phyloP scores from a whole-genome alignment of 805 yeast species.

The Debaryomyces prosopidis region DNA sequence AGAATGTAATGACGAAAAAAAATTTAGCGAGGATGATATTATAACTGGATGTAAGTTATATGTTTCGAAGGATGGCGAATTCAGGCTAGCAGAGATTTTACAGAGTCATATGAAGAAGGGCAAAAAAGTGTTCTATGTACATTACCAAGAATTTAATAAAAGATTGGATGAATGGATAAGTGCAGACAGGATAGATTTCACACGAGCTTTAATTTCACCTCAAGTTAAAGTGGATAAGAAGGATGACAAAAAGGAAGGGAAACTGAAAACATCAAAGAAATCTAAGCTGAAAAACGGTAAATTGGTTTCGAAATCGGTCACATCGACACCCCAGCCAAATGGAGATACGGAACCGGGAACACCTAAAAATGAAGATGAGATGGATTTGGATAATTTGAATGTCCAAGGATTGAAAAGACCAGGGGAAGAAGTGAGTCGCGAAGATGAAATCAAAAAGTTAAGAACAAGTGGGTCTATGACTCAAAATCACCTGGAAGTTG shows the following conservation, averaged over 20 bases:
- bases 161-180: constrained; percentile 95
- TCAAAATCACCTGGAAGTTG: constrained; percentile 80
- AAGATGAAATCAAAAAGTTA: constrained; percentile 88
- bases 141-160: constrained; percentile 90
- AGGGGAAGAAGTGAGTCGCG: constrained; percentile 75
- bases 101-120: constrained; percentile 76
- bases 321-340: constrained; percentile 26
- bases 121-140: constrained; percentile 82
- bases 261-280: constrained; percentile 27
- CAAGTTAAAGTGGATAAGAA: constrained; percentile 53
- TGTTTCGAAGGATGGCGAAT: constrained; percentile 78
- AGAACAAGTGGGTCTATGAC: constrained; percentile 98
- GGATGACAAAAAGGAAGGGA: constrained; percentile 40
- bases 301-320: constrained; percentile 8
- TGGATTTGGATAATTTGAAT: constrained; percentile 82
- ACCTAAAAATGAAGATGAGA: constrained; percentile 54
- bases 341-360: constrained; percentile 29
- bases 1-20: constrained; percentile 2
- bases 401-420: constrained; percentile 76
- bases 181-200: constrained; percentile 67
- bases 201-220: constrained; percentile 71
- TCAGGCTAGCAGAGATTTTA: constrained; percentile 80
- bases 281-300: constrained; percentile 16
- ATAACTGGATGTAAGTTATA: constrained; percentile 78
- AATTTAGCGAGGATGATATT: constrained; percentile 48